Percentiles rank a stretch among this genome's conserved stretches.
phyloP scores from a whole-genome alignment of 306 rosid species.

The Erythrophleum fordii region DNA sequence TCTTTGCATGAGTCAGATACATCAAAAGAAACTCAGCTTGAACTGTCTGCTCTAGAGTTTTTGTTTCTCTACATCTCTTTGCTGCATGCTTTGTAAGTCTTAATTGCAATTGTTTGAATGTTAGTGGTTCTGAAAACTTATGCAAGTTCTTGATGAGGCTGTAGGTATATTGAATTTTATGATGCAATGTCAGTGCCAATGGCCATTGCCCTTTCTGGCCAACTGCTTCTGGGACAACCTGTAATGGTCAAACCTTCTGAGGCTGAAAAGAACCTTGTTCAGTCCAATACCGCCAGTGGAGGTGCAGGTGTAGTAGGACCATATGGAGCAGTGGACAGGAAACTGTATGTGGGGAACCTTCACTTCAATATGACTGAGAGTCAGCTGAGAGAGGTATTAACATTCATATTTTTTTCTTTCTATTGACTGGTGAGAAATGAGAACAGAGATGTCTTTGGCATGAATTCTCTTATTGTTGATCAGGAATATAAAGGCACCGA shows the following conservation, averaged over 20 bases:
- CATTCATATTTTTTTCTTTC: not conserved
- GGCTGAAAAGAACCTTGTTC: conserved; percentile 98
- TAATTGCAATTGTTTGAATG: conserved; percentile 43
- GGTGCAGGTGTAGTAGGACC: conserved; percentile 76
- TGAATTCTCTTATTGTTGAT: conserved; percentile 7
- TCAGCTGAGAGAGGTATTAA: conserved; percentile 95
- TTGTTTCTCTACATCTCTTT: conserved; percentile 76
- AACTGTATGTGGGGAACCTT: conserved; percentile 93
- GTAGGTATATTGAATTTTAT: conserved; percentile 98
- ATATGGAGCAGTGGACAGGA: conserved; percentile 95
- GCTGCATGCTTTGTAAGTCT: conserved; percentile 81
- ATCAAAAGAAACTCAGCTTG: conserved; percentile 85
- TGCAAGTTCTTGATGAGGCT: conserved; percentile 44
- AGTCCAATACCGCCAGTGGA: conserved; percentile 75
- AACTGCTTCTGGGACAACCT: conserved; percentile 94
- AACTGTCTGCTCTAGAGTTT: conserved; percentile 81
- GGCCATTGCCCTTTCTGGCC: conserved; percentile 98
- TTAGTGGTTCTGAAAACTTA: conserved; percentile 46
- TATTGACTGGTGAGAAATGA: not conserved
- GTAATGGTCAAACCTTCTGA: conserved; percentile 99
- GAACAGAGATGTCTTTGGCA: not conserved
- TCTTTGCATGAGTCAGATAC: conserved; percentile 75
- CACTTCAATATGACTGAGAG: conserved; percentile 97
- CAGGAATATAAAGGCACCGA: conserved; percentile 3
- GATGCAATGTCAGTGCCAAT: conserved; percentile 99